phyloP scores from a whole-genome alignment of 2,329 filamentous ascomycete species.

The Penicillium corylophilum region DNA sequence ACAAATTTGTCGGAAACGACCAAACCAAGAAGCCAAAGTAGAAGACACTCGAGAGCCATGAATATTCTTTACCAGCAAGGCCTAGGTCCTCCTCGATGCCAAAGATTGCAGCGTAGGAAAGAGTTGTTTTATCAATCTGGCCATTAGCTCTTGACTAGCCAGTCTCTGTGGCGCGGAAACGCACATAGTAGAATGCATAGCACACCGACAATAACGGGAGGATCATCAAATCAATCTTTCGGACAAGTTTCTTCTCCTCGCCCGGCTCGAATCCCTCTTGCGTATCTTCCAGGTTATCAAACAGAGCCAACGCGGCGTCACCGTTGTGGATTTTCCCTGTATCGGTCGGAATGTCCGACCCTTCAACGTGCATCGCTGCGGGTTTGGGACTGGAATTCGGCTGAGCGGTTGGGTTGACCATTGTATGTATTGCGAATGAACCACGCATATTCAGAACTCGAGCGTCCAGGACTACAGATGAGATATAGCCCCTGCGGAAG shows the following conservation, averaged over 20 bases:
- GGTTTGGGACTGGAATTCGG: background rate
- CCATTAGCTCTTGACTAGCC: background rate
- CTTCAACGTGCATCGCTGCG: conserved; percentile 4
- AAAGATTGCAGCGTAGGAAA: conserved; percentile 53
- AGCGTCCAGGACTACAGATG: background rate
- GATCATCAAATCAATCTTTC: conserved; percentile 57
- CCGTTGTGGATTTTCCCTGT: conserved; percentile 33
- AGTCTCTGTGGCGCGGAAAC: background rate
- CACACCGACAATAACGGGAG: conserved; percentile 52
- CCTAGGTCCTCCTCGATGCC: conserved; percentile 49
- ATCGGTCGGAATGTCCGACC: background rate
- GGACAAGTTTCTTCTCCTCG: conserved; percentile 46
- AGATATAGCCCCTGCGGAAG: background rate
- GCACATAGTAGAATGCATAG: conserved; percentile 47
- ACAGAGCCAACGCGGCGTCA: conserved; percentile 50
- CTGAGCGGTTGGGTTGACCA: background rate
- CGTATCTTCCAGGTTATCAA: conserved; percentile 44
- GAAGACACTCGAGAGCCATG: conserved; percentile 44
- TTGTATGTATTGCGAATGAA: background rate
- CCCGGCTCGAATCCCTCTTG: conserved; percentile 41
- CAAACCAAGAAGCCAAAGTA: conserved; percentile 43
- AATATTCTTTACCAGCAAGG: conserved; percentile 39
- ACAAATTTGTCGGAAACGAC: conserved; percentile 16
- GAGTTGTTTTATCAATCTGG: conserved; percentile 20
- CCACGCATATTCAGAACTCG: background rate